These are phyloP conservation scores for Pleurotus tuber-regium DNA, from an alignment of 768 basidiomycete genomes.

Conservation along the genomic window DNA sequence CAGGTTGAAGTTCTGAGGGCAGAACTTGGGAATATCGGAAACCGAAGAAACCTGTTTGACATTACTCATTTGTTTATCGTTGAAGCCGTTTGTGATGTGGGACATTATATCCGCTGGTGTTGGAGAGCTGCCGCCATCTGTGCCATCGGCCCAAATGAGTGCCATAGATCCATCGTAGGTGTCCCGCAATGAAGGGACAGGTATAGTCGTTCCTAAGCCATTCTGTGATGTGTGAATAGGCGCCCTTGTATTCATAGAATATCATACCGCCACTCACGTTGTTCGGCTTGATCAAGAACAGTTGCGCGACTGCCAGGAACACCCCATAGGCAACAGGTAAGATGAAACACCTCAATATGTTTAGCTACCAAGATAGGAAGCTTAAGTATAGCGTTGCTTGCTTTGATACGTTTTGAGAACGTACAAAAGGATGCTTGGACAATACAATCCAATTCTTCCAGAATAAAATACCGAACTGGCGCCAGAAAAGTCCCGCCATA, in stretches of 20 bases:
- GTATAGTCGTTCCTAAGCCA: conserved; percentile 57
- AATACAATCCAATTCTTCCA: conserved; percentile 78
- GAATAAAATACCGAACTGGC: conserved; percentile 57
- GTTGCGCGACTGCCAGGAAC: conserved; percentile 63
- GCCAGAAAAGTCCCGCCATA: conserved; percentile 48
- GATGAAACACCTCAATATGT: conserved; percentile 58
- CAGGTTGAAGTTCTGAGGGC: conserved; percentile 73
- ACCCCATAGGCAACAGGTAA: conserved; percentile 65
- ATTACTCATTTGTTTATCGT: conserved; percentile 39
- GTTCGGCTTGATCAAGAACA: conserved; percentile 56
- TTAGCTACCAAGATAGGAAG: conserved; percentile 37
- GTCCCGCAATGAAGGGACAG: conserved; percentile 43
- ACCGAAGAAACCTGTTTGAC: conserved; percentile 49
- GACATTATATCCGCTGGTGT: conserved; percentile 60
- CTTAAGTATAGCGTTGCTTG: conserved; percentile 5
- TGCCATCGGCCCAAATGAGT: conserved; percentile 69
- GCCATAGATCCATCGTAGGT: conserved; percentile 52
- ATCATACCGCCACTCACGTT: conserved; percentile 52
- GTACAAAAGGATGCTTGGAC: conserved; percentile 61
- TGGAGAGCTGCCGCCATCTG: conserved; percentile 52
- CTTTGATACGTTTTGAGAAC: conserved; percentile 25
- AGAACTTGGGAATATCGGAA: conserved; percentile 49
- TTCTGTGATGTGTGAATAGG: too few relatives aligned
- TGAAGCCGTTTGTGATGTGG: conserved; percentile 53
- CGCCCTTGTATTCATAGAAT: too few relatives aligned